Base-by-base conservation (phyloP, 208 protist genomes). In the Strigomonas oncopelti region DNA sequence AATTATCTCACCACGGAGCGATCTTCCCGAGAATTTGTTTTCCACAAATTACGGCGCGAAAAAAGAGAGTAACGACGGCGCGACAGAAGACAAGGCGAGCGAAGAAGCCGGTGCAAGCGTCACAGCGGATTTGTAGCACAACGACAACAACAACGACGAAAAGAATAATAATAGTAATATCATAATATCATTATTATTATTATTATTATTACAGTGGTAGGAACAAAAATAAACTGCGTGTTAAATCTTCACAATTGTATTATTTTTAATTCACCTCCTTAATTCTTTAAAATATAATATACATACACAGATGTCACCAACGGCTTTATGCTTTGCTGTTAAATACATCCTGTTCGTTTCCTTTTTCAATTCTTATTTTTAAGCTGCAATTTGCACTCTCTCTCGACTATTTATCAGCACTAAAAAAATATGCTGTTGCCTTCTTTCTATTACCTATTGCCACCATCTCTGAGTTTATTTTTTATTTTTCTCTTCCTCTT, bases 1-100 rank as follows among this genome's bases (percentile, higher is more conserved):
- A 31, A 84, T 92, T 25, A 29, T 92, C 42, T 54, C 69, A 5
- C 78, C 83, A 20, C 5, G 16, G 18, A 48, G 18, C 13, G 18
- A 48, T 20, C 42, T 48, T 48, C 42, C 42, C 5, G 42, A 48
- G 9, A 7, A 20, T 14, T 20, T 48, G 1, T 20, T 48, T 48
- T 14, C 3, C 16, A n/a, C 42, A 1, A 48, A 48, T 4, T 1
- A 48, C 16, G 11, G 8, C 7, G 28, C 20, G 13, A 57, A 24
- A 24, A 57, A 22, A 24, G 52, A 57, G 20, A 24, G 28, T 24
- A 57, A 11, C 24, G n/a, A 29, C 8, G 53, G n/a, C 11, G n/a
- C 53, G 8, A n/a, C 14, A 58, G 53, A 58, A 58, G 27, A 8
- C 16, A 58, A 8, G 24, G 24, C 24, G 29, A 27, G 42, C 9